Evolutionary conservation across 2,329 filamentous ascomycete genomes (phyloP).

Genomic region (Taxawa tesnikishii): DNA sequence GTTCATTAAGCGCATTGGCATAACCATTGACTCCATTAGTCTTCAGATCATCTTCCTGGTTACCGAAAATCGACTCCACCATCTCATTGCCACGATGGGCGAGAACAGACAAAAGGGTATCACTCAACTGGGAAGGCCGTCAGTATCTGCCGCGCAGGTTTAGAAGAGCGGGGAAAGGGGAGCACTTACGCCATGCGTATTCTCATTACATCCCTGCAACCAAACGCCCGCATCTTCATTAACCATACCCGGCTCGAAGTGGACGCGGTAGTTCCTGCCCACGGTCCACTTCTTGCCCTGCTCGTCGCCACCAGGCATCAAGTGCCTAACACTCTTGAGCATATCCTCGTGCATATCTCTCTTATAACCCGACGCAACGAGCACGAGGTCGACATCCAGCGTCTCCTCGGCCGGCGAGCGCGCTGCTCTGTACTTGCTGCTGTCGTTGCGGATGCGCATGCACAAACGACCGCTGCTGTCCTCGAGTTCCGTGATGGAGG

Average conservation of each 20-base stretch:
- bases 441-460: slow-evolving; percentile 45
- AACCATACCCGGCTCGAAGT: slow-evolving; percentile 57
- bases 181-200: slow-evolving; percentile 71
- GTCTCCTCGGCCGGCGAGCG: slow-evolving; percentile 38
- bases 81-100: slow-evolving; percentile 23
- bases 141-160: not conserved
- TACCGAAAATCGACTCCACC: slow-evolving; percentile 23
- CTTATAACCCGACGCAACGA: slow-evolving; percentile 79
- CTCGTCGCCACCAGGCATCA: slow-evolving; percentile 48
- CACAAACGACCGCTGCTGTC: slow-evolving; percentile 36
- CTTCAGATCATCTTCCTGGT: not conserved
- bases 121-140: slow-evolving; percentile 12
- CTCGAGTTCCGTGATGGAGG: slow-evolving; percentile 43
- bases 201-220: slow-evolving; percentile 90
- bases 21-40: no score
- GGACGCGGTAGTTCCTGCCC: slow-evolving; percentile 64
- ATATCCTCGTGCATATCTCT: slow-evolving; percentile 68
- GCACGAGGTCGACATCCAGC: slow-evolving; percentile 65
- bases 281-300: slow-evolving; percentile 49
- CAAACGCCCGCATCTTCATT: slow-evolving; percentile 67
- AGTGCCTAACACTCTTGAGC: slow-evolving; percentile 48
- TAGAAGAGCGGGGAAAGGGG: not conserved
- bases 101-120: slow-evolving; percentile 23
- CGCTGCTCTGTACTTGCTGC: slow-evolving; percentile 29
- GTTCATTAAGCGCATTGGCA: no score